Base-by-base conservation (phyloP, 345 rosid species). In the Salix arbutifolia region DNA sequence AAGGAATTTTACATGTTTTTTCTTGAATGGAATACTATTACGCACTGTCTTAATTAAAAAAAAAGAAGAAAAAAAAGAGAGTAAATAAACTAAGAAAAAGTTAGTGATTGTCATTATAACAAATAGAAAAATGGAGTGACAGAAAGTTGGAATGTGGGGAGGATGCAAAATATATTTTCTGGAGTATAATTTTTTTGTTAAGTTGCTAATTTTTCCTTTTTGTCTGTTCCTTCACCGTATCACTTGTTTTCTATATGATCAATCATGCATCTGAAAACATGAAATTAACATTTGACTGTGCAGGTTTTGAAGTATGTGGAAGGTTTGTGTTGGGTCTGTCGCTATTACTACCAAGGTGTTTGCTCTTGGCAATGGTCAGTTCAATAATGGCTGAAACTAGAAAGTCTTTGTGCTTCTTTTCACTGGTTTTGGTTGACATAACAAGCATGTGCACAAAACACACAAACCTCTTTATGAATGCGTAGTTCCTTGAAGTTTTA, bases 251-350 rank as follows among this genome's bases (percentile, higher is more conserved):
- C 26, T 66, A 35, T 16, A 52, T 33, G 35, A 50, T n/a, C 18
- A 66, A 14, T 67, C 7, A 50, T 46, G 26, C 14, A n/a, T 17
- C 14, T 28, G 21, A 21, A 70, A 76, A 60, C 26, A 44, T 38
- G 64, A 58, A 31, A 21, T 44, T 33, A 76, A 76, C 31, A 6
- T 12, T 74, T 62, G 35, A 58, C 61, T 75, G 21, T 84, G 85
- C 88, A 96, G 99, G 97, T 92, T 71, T 78, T 86, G 87, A 96
- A 88, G 74, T 96, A 96, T 70, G 91, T 94, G 38, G 98, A 96
- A 90, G 98, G 98, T 72, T 79, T 96, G 80, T 96, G 98, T 77
- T 94, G 99, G 99, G 97, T 96, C 33, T 94, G 97, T 82, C 96
- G 85, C 82, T 94, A 96, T 85, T 96, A 96, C 86, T 94, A 89